Conservation (phyloP, 306 rosid species). For the Malus sieversii region DNA sequence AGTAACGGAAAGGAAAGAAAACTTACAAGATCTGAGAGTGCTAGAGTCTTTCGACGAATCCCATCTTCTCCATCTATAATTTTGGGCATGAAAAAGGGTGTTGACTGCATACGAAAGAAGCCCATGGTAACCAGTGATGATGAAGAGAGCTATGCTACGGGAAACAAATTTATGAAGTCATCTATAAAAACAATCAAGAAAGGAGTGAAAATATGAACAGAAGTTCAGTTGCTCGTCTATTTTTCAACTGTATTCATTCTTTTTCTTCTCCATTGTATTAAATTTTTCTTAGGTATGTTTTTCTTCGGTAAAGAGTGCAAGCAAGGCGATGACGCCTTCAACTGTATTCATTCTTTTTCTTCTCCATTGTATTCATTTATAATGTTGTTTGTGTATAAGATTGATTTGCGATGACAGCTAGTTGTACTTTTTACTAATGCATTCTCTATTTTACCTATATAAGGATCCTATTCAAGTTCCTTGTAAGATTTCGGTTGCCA, state of each 20-base stretch:
- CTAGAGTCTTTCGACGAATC: conserved; percentile 54
- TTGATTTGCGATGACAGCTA: conserved; percentile 35
- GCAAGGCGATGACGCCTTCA: neutral
- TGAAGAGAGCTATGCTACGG: conserved; percentile 26
- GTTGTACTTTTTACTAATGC: conserved; percentile 22
- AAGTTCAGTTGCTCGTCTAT: neutral
- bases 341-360: too few relatives aligned
- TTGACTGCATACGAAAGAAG: conserved; percentile 68
- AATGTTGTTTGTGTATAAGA: conserved; percentile 36
- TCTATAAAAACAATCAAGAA: conserved; percentile 63
- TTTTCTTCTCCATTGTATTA: conserved; percentile 6
- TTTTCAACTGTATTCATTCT: neutral
- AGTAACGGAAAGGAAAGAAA: conserved; percentile 41
- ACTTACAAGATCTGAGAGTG: conserved; percentile 71
- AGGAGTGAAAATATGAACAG: conserved; percentile 47
- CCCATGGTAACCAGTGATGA: conserved; percentile 41
- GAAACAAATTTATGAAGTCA: conserved; percentile 49
- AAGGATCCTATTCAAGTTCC: neutral
- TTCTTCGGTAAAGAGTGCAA: conserved; percentile 12
- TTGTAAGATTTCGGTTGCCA: neutral
- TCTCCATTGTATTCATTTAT: neutral
- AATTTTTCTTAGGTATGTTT: neutral
- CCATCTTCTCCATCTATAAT: conserved; percentile 92
- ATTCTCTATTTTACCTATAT: neutral
- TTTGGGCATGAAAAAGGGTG: conserved; percentile 64